phyloP scores from a whole-genome alignment of 768 basidiomycete species.

The Russula dissimulans region DNA sequence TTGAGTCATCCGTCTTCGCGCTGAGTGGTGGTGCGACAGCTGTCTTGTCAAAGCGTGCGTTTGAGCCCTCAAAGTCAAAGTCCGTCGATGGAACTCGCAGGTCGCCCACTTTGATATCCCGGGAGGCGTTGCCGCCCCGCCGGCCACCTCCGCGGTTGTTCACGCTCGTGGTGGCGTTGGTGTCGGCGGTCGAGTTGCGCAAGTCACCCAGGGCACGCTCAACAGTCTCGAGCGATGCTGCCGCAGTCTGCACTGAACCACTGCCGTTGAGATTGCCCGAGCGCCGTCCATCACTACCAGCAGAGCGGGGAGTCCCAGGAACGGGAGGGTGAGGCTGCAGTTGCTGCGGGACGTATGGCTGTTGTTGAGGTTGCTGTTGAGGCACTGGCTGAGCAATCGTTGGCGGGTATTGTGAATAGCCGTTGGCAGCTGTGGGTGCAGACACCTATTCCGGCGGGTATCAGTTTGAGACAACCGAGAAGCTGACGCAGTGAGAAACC shows the following conservation, averaged over 20 bases:
- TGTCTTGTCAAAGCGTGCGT: slow-evolving; percentile 74
- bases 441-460: slow-evolving; percentile 32
- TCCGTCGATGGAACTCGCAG: slow-evolving; percentile 62
- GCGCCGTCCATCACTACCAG: slow-evolving; percentile 24
- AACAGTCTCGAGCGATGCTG: slow-evolving; percentile 66
- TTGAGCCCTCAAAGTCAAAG: slow-evolving; percentile 73
- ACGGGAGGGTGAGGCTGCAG: slow-evolving; percentile 9
- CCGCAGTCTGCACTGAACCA: slow-evolving; percentile 59
- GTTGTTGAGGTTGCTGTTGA: slow-evolving; percentile 19
- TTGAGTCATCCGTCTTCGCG: slow-evolving; percentile 23
- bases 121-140: not conserved
- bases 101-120: slow-evolving; percentile 28
- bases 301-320: slow-evolving; percentile 10
- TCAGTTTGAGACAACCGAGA: slow-evolving; percentile 1
- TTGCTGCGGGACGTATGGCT: slow-evolving; percentile 20
- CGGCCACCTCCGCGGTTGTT: slow-evolving; percentile 31
- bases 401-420: slow-evolving; percentile 21
- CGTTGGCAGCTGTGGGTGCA: slow-evolving; percentile 30
- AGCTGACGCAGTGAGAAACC: slow-evolving; percentile 46
- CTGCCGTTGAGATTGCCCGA: slow-evolving; percentile 25
- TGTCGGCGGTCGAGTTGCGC: slow-evolving; percentile 29
- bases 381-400: slow-evolving; percentile 21
- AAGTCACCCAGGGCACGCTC: slow-evolving; percentile 48
- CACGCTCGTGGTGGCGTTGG: slow-evolving; percentile 20
- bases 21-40: slow-evolving; percentile 30